Conservation (phyloP, 2,329 filamentous ascomycete species). For the Talaromyces rugulosus region DNA sequence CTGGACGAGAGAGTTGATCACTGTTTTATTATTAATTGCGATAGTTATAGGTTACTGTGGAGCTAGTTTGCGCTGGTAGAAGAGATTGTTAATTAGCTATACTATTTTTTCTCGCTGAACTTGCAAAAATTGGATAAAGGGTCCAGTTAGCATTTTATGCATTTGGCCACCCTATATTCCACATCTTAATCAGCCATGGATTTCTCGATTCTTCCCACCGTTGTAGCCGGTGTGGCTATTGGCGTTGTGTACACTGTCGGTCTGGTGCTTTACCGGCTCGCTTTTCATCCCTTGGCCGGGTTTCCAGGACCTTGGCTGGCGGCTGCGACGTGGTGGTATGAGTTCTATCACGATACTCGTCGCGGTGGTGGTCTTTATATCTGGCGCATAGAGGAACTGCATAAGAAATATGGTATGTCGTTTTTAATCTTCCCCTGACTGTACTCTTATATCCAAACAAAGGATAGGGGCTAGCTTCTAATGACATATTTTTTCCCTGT, state of each 20-base stretch:
- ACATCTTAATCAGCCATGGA: background rate
- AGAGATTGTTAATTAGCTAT: no score
- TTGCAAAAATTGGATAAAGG: no score
- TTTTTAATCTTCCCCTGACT: background rate
- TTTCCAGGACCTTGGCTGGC: conserved; percentile 20
- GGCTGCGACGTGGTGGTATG: conserved; percentile 18
- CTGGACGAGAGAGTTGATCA: no score
- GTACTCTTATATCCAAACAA: no score
- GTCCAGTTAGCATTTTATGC: no score
- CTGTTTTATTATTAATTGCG: no score
- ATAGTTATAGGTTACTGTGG: no score
- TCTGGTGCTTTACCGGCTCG: conserved; percentile 15
- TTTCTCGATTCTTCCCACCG: background rate
- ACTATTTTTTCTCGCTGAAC: no score
- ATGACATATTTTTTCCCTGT: background rate
- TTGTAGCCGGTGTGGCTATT: background rate
- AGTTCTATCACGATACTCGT: conserved; percentile 21
- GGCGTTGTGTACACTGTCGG: background rate
- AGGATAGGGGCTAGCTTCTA: no score
- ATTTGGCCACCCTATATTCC: no score
- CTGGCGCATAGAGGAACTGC: conserved; percentile 25
- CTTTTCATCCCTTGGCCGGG: conserved; percentile 18
- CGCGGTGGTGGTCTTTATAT: conserved; percentile 22
- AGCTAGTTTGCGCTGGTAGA: no score
- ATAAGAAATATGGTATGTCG: conserved; percentile 24